Evolutionary conservation across 1,284 basidiomycete genomes (phyloP), one percentile per base, ranked within the genome.

Genomic region (Malassezia sympodialis): DNA sequence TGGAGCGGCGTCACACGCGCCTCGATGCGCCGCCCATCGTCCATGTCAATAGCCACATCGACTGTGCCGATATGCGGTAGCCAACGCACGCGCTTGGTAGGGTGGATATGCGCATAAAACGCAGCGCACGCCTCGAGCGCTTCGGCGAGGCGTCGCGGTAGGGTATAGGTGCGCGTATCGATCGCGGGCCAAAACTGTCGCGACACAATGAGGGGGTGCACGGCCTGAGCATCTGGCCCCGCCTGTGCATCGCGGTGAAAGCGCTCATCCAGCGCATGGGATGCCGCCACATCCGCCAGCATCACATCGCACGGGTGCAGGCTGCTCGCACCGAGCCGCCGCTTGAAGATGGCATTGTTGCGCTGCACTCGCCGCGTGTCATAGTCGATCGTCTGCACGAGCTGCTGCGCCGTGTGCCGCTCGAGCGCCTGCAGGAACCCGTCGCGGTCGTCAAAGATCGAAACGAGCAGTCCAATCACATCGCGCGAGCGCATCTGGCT

Each of bases 231-330:
- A 7, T 35, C 27, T 32, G 30, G 4, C 40, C 28, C 3, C 51
- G 35, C 7, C 27, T 31, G 30, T 4, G 28, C 51, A 3, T n/a
- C 53, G 27, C 56, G 49, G 39, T 67, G 66, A 23, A 66, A 58
- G 41, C 46, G 51, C 44, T 47, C 51, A 41, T 73, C 68, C 46
- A 63, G 53, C 10, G 56, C 56, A 0, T 59, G 43, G 2, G 68
- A 71, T 6, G 65, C 56, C 8, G 61, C 61, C 2, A 73, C 53
- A 46, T 73, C 72, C n/a, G 59, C 58, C 2, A 73, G 59, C 69
- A 73, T 73, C n/a, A 72, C 63, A 42, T 73, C 72, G 61, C 68
- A 70, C 44, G 60, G 61, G 45, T 62, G 66, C 57, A 73, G 60
- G 37, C 62, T 66, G 21, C 53, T 53, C 51, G 65, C 66, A 12